phyloP scores from a whole-genome alignment of 306 rosid species.

The Betula pendula region DNA sequence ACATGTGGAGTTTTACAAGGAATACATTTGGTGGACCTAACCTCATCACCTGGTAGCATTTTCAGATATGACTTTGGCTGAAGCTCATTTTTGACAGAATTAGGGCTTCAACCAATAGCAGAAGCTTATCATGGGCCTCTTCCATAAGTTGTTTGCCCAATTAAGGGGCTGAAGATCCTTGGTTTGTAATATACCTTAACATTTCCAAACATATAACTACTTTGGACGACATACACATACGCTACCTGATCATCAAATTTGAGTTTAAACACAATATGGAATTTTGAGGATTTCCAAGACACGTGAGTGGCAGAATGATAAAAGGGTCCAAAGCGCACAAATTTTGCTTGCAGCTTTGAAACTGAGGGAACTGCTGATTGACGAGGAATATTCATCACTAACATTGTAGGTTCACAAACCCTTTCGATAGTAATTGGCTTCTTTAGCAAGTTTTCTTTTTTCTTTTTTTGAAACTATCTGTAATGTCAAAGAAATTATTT shows the following conservation, averaged over 20 bases:
- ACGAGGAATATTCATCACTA: not conserved
- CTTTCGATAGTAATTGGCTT: no score
- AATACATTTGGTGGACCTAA: not conserved
- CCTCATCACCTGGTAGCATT: not conserved
- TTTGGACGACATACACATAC: not conserved
- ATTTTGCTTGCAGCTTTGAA: slow-evolving; percentile 14
- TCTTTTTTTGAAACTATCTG: not conserved
- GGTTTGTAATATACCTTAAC: no score
- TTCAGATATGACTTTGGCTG: not conserved
- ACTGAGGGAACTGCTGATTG: not conserved
- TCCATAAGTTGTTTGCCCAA: not conserved
- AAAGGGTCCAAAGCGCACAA: slow-evolving; percentile 13
- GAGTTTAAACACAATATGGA: not conserved
- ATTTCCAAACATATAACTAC: not conserved
- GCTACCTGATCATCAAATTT: not conserved
- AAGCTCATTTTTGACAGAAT: not conserved
- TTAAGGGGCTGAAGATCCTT: no score
- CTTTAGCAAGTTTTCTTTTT: no score
- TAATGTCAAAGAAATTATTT: no score
- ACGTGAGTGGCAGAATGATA: not conserved
- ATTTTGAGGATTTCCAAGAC: slow-evolving; percentile 3
- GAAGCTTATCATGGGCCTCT: not conserved
- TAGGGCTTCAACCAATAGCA: not conserved
- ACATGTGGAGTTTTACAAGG: not conserved
- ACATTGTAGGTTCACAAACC: slow-evolving; percentile 1